Percentiles rank a stretch among this genome's conserved stretches.
These are phyloP conservation scores for Avena insularis DNA, from an alignment of 176 grass and related monocot species.

Conservation along the genomic window DNA sequence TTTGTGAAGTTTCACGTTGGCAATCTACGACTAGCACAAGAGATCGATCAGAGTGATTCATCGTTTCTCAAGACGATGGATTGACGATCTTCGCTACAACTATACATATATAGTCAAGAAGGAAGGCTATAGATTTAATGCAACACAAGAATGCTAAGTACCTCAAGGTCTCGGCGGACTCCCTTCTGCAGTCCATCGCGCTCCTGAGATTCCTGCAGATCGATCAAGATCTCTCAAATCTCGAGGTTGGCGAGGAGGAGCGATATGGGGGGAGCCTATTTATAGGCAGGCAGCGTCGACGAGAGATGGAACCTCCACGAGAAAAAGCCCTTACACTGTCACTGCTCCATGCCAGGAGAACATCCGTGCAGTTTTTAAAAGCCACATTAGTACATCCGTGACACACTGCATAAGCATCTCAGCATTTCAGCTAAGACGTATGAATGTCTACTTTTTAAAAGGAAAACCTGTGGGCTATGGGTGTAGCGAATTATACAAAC, in stretches of 20 bases:
- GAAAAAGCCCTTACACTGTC: background rate
- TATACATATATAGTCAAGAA: too few species aligned
- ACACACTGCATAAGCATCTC: background rate
- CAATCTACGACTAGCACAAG: background rate
- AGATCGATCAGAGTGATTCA: background rate
- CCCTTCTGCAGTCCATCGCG: conserved; percentile 50
- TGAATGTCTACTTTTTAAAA: background rate
- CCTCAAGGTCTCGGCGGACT: conserved; percentile 62
- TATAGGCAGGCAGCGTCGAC: conserved; percentile 37
- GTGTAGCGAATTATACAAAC: background rate
- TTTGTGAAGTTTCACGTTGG: too few species aligned
- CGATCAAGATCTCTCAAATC: conserved; percentile 28
- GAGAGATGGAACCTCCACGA: conserved; percentile 40
- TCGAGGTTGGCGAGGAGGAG: conserved; percentile 44
- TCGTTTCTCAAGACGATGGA: background rate
- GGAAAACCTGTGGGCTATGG: background rate
- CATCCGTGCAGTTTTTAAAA: background rate
- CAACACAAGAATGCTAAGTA: conserved; percentile 16
- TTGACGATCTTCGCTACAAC: background rate
- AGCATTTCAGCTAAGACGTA: background rate
- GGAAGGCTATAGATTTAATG: too few species aligned
- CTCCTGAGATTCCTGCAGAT: conserved; percentile 29
- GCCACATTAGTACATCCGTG: background rate
- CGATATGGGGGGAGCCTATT: conserved; percentile 30
- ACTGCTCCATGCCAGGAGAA: conserved; percentile 6